Base-by-base conservation (phyloP, 805 yeast genomes). In the Candida boidinii region DNA sequence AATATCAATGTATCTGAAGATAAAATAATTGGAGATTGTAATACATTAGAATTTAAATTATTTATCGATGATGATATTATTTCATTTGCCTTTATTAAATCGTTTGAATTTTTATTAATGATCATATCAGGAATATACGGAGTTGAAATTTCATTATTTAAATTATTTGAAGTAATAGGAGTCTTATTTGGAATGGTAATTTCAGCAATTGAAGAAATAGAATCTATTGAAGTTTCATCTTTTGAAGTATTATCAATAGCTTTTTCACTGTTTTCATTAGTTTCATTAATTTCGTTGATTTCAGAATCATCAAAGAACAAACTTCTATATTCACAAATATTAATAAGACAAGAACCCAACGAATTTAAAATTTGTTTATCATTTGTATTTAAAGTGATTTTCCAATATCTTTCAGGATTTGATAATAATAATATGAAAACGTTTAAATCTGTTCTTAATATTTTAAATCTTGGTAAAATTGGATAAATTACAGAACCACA, bases 331-430 rank as follows among this genome's bases (percentile, higher is more conserved):
- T 45, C 43, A 29, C 54, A 48, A 7, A 42, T 39, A 7, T 34
- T 38, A 4, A 23, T 28, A 13, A 55, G 35, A 11, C 31, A 16
- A 4, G 16, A 17, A 37, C 59, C 64, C 31, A 66, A 48, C 15
- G 40, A 39, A 4, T 41, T 38, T 5, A 66, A 39, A 2, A 50
- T 48, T 7, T 39, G 34, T 1, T 36, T 31, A 28, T 63, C 60
- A 4, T 46, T 51, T 0, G 66, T 47, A 28, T 53, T 55, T 5
- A 72, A 44, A 23, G 58, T 54, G 8, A 73, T 61, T 37, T 66
- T 66, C 94, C 94, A 84, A 53, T 74, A 81, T 44, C 90, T 59
- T 40, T 76, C 79, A 0, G 94, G 94, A 44, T 81, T 82, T 18
- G 73, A 73, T 36, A 84, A 64, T 1, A 86, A 78, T 13, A 83